A percentile compares a stretch with the other conserved stretches of the same genome.
phyloP scores from a whole-genome alignment of 2,329 filamentous ascomycete species.

The Fusarium veterinarium region DNA sequence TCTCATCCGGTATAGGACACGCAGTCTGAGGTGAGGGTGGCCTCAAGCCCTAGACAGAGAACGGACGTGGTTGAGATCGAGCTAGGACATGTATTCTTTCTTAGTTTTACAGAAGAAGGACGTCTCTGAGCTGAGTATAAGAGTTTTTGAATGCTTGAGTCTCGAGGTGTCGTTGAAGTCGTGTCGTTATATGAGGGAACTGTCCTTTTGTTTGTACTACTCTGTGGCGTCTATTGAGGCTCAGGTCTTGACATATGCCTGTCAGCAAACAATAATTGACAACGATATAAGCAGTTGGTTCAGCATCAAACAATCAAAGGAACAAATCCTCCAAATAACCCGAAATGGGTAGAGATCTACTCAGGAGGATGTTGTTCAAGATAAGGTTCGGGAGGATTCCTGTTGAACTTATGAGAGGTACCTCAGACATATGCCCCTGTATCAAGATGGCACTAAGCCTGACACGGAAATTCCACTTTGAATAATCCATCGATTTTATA shows the following conservation, averaged over 20 bases:
- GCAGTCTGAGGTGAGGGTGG: neutral
- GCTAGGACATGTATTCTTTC: neutral
- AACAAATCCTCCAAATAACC: neutral
- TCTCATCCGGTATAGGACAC: neutral
- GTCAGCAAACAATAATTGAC: neutral
- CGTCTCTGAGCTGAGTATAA: neutral
- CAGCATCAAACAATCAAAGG: neutral
- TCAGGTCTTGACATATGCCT: neutral
- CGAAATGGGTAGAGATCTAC: neutral
- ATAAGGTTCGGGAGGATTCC: conserved; percentile 20
- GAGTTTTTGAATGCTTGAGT: neutral
- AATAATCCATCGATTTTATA: conserved; percentile 7
- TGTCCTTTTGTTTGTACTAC: conserved; percentile 25
- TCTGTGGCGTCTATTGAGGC: conserved; percentile 39
- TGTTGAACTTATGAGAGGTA: neutral
- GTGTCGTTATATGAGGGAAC: conserved; percentile 2
- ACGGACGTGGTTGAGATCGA: neutral
- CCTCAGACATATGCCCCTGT: neutral
- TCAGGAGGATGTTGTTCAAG: neutral
- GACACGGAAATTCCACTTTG: conserved; percentile 23
- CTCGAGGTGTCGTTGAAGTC: neutral
- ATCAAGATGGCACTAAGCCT: conserved; percentile 33
- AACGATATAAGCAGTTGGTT: neutral
- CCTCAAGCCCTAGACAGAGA: neutral
- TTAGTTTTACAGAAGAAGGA: too few relatives aligned